Percentiles rank a stretch among this genome's conserved stretches.
These are phyloP conservation scores for Diaporthe caulivora DNA, from an alignment of 2,329 filamentous ascomycete species.

Conservation along the genomic window DNA sequence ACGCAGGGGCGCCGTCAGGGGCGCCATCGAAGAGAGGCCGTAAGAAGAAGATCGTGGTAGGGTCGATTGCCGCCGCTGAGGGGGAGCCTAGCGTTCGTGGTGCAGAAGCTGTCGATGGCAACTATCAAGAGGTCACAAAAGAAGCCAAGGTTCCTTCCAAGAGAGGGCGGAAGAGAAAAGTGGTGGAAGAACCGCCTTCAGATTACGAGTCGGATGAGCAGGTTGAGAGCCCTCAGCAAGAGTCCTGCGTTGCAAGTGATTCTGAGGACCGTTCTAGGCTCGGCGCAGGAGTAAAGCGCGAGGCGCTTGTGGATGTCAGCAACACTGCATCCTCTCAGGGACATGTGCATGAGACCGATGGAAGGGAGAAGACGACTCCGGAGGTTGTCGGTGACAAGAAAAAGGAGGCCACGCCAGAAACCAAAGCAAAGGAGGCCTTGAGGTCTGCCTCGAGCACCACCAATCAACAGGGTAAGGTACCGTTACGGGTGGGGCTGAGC, in stretches of 20 bases:
- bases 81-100: background rate
- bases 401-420: conserved; percentile 38
- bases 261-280: background rate
- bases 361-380: background rate
- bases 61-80: background rate
- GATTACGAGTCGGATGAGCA: background rate
- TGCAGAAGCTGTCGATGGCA: background rate
- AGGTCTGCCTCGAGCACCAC: conserved; percentile 31
- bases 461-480: conserved; percentile 51
- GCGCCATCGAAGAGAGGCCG: conserved; percentile 32
- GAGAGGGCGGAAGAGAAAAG: conserved; percentile 35
- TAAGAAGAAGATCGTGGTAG: conserved; percentile 33
- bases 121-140: background rate
- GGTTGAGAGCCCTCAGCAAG: background rate
- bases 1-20: background rate
- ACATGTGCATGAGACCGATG: background rate
- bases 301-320: conserved; percentile 37
- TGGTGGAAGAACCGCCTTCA: conserved; percentile 14
- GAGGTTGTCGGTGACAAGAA: background rate
- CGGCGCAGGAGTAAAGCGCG: background rate
- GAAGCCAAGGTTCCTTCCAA: conserved; percentile 18
- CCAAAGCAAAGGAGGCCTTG: conserved; percentile 36
- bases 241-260: background rate
- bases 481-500: conserved; percentile 65
- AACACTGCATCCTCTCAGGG: conserved; percentile 10